These are phyloP conservation scores for Beta macrorhiza DNA, from an alignment of 179 eudicot species.

Conservation along the genomic window DNA sequence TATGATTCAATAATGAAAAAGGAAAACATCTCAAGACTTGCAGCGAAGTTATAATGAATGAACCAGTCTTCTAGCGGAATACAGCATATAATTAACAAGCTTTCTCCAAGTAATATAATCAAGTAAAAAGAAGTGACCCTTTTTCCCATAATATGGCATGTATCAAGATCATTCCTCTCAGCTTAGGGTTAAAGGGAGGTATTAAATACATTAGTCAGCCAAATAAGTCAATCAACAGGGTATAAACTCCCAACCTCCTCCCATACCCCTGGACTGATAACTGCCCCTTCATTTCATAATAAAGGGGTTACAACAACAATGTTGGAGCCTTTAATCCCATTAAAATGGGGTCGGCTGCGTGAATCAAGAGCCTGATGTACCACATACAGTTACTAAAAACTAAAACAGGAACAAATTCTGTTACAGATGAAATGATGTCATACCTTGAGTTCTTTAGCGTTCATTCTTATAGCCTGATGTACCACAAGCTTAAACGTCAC, in stretches of 20 bases:
- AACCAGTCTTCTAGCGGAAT: not conserved
- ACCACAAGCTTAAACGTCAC: not conserved
- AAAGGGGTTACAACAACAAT: no score
- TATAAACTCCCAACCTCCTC: no score
- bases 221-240: not conserved
- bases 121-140: not conserved
- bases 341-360: no score
- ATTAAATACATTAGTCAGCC: not conserved
- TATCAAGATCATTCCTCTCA: not conserved
- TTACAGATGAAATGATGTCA: not conserved
- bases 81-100: not conserved
- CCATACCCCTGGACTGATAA: not conserved
- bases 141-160: not conserved
- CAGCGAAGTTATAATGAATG: not conserved
- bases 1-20: not conserved
- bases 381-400: not conserved
- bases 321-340: no score
- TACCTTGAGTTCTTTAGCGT: slow-evolving; percentile 19
- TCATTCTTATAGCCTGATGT: not conserved
- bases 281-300: not conserved
- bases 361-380: no score
- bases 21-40: not conserved
- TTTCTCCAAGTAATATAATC: not conserved
- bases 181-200: not conserved
- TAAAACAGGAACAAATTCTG: not conserved